Percentiles rank a stretch among this genome's conserved stretches.
Conservation (phyloP, 352 stramenopile species). For the Phytophthora citrophthora region DNA sequence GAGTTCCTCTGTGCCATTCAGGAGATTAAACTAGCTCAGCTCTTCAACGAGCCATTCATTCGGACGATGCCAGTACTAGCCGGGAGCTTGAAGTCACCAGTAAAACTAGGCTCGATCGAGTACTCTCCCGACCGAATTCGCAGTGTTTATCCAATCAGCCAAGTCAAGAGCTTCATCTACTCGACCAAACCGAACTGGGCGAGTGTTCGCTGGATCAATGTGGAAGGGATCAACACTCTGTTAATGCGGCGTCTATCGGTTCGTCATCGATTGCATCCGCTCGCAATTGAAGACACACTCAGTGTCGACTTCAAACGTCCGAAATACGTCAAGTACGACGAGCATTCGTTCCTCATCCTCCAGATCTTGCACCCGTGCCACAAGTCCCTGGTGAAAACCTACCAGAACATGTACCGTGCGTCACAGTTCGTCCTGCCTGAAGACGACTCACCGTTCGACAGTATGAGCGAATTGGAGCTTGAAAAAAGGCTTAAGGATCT, state of each 20-base stretch:
- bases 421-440: conserved; percentile 58
- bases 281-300: conserved; percentile 79
- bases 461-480: conserved; percentile 64
- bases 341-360: conserved; percentile 78
- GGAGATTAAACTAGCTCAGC: conserved; percentile 86
- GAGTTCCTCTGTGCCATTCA: conserved; percentile 88
- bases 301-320: conserved; percentile 68
- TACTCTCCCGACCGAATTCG: conserved; percentile 77
- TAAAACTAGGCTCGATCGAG: conserved; percentile 64
- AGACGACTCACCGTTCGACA: conserved; percentile 52
- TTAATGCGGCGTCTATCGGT: conserved; percentile 73
- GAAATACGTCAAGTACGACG: conserved; percentile 87
- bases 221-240: conserved; percentile 63
- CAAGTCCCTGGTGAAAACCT: conserved; percentile 51
- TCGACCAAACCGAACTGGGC: conserved; percentile 75
- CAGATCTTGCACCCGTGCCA: conserved; percentile 59
- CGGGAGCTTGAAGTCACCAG: conserved; percentile 18
- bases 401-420: conserved; percentile 71
- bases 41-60: conserved; percentile 72
- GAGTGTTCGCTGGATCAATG: conserved; percentile 79
- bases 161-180: conserved; percentile 83
- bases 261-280: conserved; percentile 77
- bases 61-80: conserved; percentile 45
- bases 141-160: conserved; percentile 63
- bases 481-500: conserved; percentile 55